phyloP scores from a whole-genome alignment of 371 early-diverging fungal genomes.

The Rhizopus stolonifer region DNA sequence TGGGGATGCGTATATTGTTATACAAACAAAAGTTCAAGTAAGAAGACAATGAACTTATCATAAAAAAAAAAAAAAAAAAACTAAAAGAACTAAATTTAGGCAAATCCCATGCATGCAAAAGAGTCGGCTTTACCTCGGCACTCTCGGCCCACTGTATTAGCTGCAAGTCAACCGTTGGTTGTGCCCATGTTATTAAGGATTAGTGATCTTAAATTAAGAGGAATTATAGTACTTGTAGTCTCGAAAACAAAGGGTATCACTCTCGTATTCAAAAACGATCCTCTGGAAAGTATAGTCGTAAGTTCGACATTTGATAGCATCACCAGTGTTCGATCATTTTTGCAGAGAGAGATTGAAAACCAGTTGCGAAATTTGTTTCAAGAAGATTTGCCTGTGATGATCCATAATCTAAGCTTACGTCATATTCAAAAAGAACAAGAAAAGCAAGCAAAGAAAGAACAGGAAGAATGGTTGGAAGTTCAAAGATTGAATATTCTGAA shows the following conservation, averaged over 20 bases:
- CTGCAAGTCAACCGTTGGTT: slow-evolving; percentile 91
- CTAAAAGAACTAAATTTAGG: slow-evolving; percentile 48
- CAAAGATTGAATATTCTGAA: slow-evolving; percentile 3
- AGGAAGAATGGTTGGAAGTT: slow-evolving; percentile 16
- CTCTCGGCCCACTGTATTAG: slow-evolving; percentile 70
- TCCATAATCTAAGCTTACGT: slow-evolving; percentile 78
- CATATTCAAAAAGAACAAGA: slow-evolving; percentile 28
- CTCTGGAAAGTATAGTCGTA: slow-evolving; percentile 88
- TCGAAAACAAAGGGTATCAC: slow-evolving; percentile 92
- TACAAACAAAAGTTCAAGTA: slow-evolving; percentile 90
- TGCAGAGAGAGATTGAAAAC: slow-evolving; percentile 92
- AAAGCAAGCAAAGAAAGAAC: slow-evolving; percentile 13
- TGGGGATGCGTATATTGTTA: slow-evolving; percentile 91
- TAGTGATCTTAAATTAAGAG: slow-evolving; percentile 83
- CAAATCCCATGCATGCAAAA: slow-evolving; percentile 77
- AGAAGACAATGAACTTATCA: background rate
- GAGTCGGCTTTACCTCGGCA: slow-evolving; percentile 60
- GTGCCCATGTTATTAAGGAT: slow-evolving; percentile 95
- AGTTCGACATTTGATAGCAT: slow-evolving; percentile 94
- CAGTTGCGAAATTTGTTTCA: slow-evolving; percentile 86
- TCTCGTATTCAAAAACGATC: slow-evolving; percentile 95
- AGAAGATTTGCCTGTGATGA: slow-evolving; percentile 91
- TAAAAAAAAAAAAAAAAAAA: slow-evolving; percentile 8
- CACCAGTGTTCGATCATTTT: slow-evolving; percentile 77
- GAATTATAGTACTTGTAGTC: slow-evolving; percentile 90